Percentiles rank a stretch among this genome's conserved stretches.
These are phyloP conservation scores for Wickerhamiella hasegawae DNA, from an alignment of 805 yeast species.

Conservation along the genomic window DNA sequence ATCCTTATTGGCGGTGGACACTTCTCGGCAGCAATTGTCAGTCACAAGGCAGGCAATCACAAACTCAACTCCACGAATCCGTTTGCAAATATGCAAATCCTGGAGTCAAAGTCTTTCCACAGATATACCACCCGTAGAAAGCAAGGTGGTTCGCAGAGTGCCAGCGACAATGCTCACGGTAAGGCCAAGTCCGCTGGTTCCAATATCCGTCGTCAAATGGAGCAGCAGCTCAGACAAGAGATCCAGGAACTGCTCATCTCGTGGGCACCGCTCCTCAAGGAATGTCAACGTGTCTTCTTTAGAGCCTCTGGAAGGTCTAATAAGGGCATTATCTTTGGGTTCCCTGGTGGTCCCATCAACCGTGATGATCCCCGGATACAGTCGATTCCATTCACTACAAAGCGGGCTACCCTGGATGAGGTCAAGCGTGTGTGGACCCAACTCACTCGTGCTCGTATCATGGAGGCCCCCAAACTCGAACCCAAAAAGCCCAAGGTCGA, in stretches of 20 bases:
- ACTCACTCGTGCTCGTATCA: constrained; percentile 40
- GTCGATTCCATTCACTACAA: constrained; percentile 76
- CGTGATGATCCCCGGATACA: constrained; percentile 46
- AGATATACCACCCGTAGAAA: constrained; percentile 91
- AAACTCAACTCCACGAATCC: constrained; percentile 44
- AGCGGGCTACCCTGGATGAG: constrained; percentile 70
- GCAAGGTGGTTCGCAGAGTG: constrained; percentile 94
- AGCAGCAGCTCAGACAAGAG: constrained; percentile 64
- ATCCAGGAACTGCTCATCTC: constrained; percentile 46
- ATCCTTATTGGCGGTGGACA: constrained; percentile 97
- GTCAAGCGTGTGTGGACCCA: constrained; percentile 73
- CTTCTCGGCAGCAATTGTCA: constrained; percentile 86
- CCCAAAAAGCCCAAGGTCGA: constrained; percentile 10
- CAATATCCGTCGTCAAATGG: constrained; percentile 74
- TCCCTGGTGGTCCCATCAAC: constrained; percentile 33
- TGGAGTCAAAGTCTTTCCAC: constrained; percentile 77
- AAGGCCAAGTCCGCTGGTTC: constrained; percentile 96
- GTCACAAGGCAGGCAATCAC: constrained; percentile 41
- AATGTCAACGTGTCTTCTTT: constrained; percentile 57
- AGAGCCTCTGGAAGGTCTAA: constrained; percentile 67
- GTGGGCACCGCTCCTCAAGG: constrained; percentile 44
- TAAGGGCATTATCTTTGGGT: constrained; percentile 48
- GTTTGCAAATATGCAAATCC: constrained; percentile 24
- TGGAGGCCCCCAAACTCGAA: constrained; percentile 38
- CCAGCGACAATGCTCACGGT: constrained; percentile 82